Base-by-base conservation (phyloP, 2,329 filamentous ascomycete species). In the Cladosporium sp. region DNA sequence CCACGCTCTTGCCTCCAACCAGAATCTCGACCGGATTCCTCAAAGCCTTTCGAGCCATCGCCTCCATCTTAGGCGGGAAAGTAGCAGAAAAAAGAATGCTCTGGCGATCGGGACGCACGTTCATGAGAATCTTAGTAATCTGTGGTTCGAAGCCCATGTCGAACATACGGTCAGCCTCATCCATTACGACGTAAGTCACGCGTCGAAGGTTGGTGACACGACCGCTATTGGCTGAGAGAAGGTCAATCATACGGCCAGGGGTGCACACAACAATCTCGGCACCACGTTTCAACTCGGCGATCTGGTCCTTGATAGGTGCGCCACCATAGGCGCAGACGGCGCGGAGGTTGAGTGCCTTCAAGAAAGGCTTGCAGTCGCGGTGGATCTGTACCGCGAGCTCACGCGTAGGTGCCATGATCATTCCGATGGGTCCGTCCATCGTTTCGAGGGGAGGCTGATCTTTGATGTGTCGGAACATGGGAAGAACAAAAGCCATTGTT, bases 131-230 rank as follows among this genome's bases (percentile, higher is more conserved):
- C 70, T 95, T 96, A 83, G 93, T 93, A 48, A 99, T 91, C 68
- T 99, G 93, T 2, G 93, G 92, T 70, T 96, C 92, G 64, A 99
- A 99, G 12, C 93, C 93, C 93, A 99, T 97, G 68, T 99, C 93
- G 52, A 97, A 96, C 93, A 99, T 97, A 55, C 93, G 86, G 70
- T 99, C 93, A 42, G 93, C 93, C 72, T 99, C 93, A 66, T 99
- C 93, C 34, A 99, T 80, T 9, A 99, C 93, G 19, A 96, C 84
- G 67, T 97, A 99, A 0, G 89, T 93, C 11, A 96, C 89, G 56
- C 93, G 82, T 59, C 81, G 84, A 51, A 99, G 77, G 63, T 95
- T 97, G 11, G 92, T 95, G 8, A 97, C 91, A 56, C 91, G 83
- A n/a, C 92, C 92, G 58, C 88, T 86, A 65, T 97, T 99, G 45